Evolutionary conservation across 345 rosid genomes (phyloP).

Genomic region (Euphorbia pulcherrima): DNA sequence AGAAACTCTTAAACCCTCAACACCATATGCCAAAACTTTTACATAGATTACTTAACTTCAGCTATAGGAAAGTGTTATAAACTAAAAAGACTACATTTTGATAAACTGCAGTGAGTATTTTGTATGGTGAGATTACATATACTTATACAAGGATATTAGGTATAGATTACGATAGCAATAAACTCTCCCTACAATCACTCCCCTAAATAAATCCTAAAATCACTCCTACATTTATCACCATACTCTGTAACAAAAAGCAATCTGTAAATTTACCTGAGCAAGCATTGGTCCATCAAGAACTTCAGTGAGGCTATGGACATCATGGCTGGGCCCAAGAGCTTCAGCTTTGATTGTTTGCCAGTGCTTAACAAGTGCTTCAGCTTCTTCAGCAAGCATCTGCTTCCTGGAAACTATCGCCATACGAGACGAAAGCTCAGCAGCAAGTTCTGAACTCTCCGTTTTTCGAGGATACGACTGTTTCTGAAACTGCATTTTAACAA

Average conservation of each 20-base stretch:
- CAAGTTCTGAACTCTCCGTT: slow-evolving; percentile 32
- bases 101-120: too few relatives aligned
- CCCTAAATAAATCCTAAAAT: too few relatives aligned
- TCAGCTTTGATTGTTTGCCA: slow-evolving; percentile 93
- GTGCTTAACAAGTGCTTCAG: slow-evolving; percentile 80
- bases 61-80: too few relatives aligned
- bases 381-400: slow-evolving; percentile 75
- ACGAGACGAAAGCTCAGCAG: slow-evolving; percentile 46
- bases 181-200: too few relatives aligned
- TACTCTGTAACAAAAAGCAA: too few relatives aligned
- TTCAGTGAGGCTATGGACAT: slow-evolving; percentile 54
- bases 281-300: slow-evolving; percentile 92
- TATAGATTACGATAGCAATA: too few relatives aligned
- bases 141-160: too few relatives aligned
- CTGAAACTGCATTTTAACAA: slow-evolving; percentile 40
- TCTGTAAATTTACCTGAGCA: slow-evolving; percentile 53
- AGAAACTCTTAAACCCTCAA: background rate
- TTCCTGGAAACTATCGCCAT: slow-evolving; percentile 36
- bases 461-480: slow-evolving; percentile 33
- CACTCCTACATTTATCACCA: too few relatives aligned
- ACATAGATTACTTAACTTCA: background rate
- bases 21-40: background rate
- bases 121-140: too few relatives aligned
- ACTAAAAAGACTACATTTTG: too few relatives aligned
- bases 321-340: slow-evolving; percentile 80